Percentiles rank a stretch among this genome's conserved stretches.
Conservation (phyloP, 305 asterid species). For the Monarda citriodora region DNA sequence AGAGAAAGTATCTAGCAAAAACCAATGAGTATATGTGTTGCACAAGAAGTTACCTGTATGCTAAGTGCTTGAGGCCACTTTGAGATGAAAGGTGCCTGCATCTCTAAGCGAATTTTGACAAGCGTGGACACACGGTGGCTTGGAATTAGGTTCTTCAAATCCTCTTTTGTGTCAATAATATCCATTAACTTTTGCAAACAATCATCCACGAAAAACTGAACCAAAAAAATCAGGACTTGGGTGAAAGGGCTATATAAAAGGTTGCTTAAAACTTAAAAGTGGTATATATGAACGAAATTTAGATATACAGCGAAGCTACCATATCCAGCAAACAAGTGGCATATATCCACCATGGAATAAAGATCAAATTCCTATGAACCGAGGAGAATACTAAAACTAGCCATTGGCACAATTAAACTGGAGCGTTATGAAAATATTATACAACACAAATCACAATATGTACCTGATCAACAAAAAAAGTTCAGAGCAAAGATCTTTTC, state of each 20-base stretch:
- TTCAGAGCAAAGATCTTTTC: slow-evolving; percentile 4
- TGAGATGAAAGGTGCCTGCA: slow-evolving; percentile 91
- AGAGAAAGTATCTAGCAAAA: slow-evolving; percentile 5
- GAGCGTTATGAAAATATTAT: neutral
- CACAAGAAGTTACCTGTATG: slow-evolving; percentile 65
- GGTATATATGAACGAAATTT: neutral
- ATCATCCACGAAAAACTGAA: slow-evolving; percentile 97
- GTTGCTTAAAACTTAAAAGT: slow-evolving; percentile 1
- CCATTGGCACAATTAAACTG: neutral
- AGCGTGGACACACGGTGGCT: slow-evolving; percentile 79
- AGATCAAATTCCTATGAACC: slow-evolving; percentile 2
- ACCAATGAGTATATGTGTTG: neutral
- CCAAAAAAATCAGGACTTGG: slow-evolving; percentile 21
- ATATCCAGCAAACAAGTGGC: slow-evolving; percentile 7
- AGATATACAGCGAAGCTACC: slow-evolving; percentile 9
- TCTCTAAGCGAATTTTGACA: slow-evolving; percentile 82
- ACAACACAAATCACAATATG: neutral
- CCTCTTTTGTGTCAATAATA: slow-evolving; percentile 61
- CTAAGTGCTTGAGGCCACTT: slow-evolving; percentile 98
- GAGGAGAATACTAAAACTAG: neutral
- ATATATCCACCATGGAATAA: slow-evolving; percentile 3
- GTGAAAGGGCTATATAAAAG: slow-evolving; percentile 16
- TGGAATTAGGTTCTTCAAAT: slow-evolving; percentile 61
- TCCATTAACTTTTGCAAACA: slow-evolving; percentile 86
- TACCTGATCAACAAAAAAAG: neutral